Conservation (phyloP, 1,284 basidiomycete species). For the Apiotrichum sp. region DNA sequence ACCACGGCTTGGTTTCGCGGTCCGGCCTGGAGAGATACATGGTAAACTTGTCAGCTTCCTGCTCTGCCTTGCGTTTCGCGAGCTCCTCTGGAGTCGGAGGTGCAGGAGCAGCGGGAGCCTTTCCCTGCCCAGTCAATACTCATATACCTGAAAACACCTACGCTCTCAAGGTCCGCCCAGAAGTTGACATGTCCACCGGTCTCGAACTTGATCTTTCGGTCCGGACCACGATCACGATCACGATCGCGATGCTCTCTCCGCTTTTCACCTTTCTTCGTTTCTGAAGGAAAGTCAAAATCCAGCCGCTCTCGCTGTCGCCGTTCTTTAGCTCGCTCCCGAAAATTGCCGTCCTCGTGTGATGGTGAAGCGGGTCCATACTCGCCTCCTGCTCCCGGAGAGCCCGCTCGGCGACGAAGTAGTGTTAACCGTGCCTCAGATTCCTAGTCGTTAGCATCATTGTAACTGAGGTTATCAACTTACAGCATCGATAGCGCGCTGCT, state of each 20-base stretch:
- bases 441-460: conserved; percentile 10
- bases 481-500: conserved; percentile 35
- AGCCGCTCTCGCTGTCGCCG: conserved; percentile 17
- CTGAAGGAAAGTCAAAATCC: conserved; percentile 44
- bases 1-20: conserved; percentile 48
- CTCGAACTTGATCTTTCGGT: conserved; percentile 12
- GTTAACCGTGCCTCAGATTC: conserved; percentile 35
- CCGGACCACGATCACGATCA: neutral
- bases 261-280: conserved; percentile 15
- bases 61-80: conserved; percentile 34
- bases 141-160: conserved; percentile 8
- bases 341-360: conserved; percentile 20
- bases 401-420: conserved; percentile 32
- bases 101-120: neutral
- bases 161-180: conserved; percentile 42
- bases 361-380: neutral
- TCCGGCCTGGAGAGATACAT: conserved; percentile 47
- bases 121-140: conserved; percentile 2
- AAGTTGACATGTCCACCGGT: conserved; percentile 44
- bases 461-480: conserved; percentile 16
- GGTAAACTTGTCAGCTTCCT: conserved; percentile 43
- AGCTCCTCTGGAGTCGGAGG: conserved; percentile 17
- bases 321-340: conserved; percentile 17
- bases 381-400: conserved; percentile 20
- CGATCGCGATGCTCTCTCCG: neutral